phyloP scores from a whole-genome alignment of 805 yeast species.

The Lachancea dasiensis region DNA sequence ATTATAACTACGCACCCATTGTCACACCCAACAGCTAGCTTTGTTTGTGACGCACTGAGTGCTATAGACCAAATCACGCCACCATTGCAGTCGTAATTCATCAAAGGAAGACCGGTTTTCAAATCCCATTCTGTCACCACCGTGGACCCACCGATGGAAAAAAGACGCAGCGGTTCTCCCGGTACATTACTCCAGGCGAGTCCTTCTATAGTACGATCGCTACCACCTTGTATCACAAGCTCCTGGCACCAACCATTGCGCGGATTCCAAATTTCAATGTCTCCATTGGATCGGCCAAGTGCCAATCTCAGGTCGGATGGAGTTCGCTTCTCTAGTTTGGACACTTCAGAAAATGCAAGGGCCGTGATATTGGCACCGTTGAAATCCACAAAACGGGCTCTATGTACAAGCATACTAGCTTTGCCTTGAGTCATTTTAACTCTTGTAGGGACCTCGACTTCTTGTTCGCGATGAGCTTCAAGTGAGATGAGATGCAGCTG shows the following conservation, averaged over 20 bases:
- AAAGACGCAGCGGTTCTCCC: slow-evolving; percentile 58
- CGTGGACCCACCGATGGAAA: slow-evolving; percentile 93
- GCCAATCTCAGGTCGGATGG: slow-evolving; percentile 67
- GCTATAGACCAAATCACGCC: slow-evolving; percentile 91
- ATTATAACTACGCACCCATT: slow-evolving; percentile 84
- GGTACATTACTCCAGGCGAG: slow-evolving; percentile 64
- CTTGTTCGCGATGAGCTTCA: slow-evolving; percentile 2
- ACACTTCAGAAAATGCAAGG: slow-evolving; percentile 63
- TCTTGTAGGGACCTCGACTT: background rate
- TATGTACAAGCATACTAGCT: slow-evolving; percentile 43
- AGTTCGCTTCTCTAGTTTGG: slow-evolving; percentile 38
- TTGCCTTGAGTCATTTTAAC: slow-evolving; percentile 3
- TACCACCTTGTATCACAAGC: slow-evolving; percentile 64
- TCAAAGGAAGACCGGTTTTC: slow-evolving; percentile 60
- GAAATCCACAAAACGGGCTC: slow-evolving; percentile 88
- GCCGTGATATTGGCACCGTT: slow-evolving; percentile 81
- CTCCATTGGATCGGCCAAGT: slow-evolving; percentile 90
- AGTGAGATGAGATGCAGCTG: slow-evolving; percentile 15
- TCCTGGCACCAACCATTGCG: slow-evolving; percentile 78
- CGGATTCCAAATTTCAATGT: slow-evolving; percentile 94
- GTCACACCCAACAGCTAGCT: slow-evolving; percentile 88
- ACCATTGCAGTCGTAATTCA: slow-evolving; percentile 81
- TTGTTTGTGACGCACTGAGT: slow-evolving; percentile 52
- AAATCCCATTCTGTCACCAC: slow-evolving; percentile 90
- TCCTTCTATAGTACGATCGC: slow-evolving; percentile 83